Percentiles rank a stretch among this genome's conserved stretches.
Conservation (phyloP, 2,329 filamentous ascomycete genomes). For the Penicillium sumatraense region DNA sequence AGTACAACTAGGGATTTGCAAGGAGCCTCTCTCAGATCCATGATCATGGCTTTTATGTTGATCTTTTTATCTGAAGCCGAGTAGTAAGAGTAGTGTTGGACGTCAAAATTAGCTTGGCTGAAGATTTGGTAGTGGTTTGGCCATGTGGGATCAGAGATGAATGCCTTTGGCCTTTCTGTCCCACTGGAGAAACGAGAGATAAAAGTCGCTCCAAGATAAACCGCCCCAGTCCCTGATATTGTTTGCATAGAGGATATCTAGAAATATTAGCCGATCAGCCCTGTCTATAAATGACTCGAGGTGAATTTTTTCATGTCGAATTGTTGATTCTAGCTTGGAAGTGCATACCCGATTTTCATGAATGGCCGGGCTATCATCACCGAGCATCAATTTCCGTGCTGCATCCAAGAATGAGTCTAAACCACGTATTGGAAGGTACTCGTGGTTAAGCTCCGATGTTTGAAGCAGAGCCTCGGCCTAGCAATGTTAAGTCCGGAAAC, state of each 20-base stretch:
- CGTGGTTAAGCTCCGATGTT: not conserved
- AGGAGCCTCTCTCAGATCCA: not conserved
- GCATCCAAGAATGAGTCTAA: not conserved
- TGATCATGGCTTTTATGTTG: not conserved
- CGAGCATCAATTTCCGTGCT: conserved; percentile 2
- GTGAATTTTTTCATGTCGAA: not conserved
- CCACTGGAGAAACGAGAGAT: not conserved
- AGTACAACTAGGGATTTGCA: not conserved
- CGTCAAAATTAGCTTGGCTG: not conserved
- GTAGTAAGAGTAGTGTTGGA: not conserved
- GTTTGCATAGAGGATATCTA: not conserved
- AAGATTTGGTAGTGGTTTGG: not conserved
- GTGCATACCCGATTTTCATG: not conserved
- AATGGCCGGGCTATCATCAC: conserved; percentile 1
- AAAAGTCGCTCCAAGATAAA: not conserved
- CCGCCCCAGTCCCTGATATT: not conserved
- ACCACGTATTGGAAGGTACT: conserved; percentile 4
- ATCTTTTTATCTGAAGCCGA: not conserved
- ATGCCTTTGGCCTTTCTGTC: not conserved
- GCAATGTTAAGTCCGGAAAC: not conserved
- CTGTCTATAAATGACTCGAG: not conserved
- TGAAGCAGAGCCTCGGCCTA: not conserved
- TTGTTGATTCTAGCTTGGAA: not conserved
- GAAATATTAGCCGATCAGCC: not conserved
- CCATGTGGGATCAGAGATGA: not conserved